A percentile compares a stretch with the other conserved stretches of the same genome.
phyloP scores from a whole-genome alignment of 2,329 filamentous ascomycete species.

The Phialemonium atrogriseum region DNA sequence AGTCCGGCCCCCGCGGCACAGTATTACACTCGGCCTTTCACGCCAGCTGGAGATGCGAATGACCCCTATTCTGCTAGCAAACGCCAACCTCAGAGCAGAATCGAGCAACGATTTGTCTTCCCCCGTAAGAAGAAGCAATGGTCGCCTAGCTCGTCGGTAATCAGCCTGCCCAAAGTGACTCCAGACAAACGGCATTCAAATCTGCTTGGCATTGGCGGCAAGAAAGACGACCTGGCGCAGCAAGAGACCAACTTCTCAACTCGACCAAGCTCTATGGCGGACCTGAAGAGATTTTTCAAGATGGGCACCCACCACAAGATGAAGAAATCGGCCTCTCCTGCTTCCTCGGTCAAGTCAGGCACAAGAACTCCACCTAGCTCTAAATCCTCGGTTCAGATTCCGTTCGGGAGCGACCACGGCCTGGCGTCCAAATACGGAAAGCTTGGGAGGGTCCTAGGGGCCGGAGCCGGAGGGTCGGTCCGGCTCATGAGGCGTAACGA shows the following conservation, averaged over 20 bases:
- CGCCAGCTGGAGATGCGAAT: constrained; percentile 69
- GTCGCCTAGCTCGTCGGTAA: constrained; percentile 44
- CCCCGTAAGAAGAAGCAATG: constrained; percentile 62
- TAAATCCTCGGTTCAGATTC: constrained; percentile 55
- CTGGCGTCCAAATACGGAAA: constrained; percentile 90
- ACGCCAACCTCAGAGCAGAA: constrained; percentile 57
- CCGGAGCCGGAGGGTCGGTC: constrained; percentile 90
- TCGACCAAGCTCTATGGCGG: constrained; percentile 77
- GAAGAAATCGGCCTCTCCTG: constrained; percentile 59
- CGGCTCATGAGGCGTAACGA: constrained; percentile 88
- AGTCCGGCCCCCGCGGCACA: constrained; percentile 58
- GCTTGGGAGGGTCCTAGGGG: constrained; percentile 86
- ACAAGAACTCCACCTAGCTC: constrained; percentile 37
- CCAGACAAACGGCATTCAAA: constrained; percentile 40
- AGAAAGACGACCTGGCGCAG: constrained; percentile 33
- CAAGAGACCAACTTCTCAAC: constrained; percentile 39
- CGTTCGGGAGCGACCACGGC: constrained; percentile 91
- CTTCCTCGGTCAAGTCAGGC: constrained; percentile 42
- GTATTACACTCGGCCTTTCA: constrained; percentile 65
- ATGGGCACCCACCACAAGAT: constrained; percentile 62
- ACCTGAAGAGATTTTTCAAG: constrained; percentile 95
- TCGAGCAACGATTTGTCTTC: constrained; percentile 82
- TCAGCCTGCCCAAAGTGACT: constrained; percentile 36
- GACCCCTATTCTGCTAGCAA: constrained; percentile 83
- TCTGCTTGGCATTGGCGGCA: constrained; percentile 29